Conservation (phyloP, 164 flowering plant species). For the Echeveria elegans region DNA sequence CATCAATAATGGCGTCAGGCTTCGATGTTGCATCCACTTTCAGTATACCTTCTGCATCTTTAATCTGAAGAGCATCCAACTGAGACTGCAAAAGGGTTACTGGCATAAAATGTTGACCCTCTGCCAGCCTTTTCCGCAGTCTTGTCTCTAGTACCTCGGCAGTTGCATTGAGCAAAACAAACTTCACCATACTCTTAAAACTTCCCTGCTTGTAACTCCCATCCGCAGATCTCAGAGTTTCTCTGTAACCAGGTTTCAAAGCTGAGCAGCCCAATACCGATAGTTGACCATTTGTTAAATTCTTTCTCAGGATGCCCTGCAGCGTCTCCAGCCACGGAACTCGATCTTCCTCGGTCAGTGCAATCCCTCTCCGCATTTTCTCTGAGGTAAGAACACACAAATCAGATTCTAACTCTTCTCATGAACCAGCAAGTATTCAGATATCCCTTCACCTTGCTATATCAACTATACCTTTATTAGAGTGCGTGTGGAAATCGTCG, state of each 20-base stretch:
- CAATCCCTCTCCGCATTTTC: slow-evolving; percentile 69
- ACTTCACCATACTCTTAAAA: slow-evolving; percentile 33
- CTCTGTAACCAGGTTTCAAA: slow-evolving; percentile 57
- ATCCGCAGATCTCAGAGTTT: slow-evolving; percentile 63
- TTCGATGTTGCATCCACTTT: slow-evolving; percentile 57
- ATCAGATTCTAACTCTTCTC: no score
- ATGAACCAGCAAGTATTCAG: no score
- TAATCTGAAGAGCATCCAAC: slow-evolving; percentile 52
- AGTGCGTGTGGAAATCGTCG: slow-evolving; percentile 3
- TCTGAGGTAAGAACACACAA: slow-evolving; percentile 27
- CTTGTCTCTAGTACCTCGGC: slow-evolving; percentile 54
- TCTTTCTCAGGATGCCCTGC: slow-evolving; percentile 29
- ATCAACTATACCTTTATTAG: background rate
- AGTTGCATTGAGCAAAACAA: slow-evolving; percentile 55
- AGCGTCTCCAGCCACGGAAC: slow-evolving; percentile 77
- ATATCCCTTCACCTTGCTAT: background rate
- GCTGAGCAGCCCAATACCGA: slow-evolving; percentile 76
- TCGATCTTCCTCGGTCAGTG: slow-evolving; percentile 73
- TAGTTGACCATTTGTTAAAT: slow-evolving; percentile 15
- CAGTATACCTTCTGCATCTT: slow-evolving; percentile 58
- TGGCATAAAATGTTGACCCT: slow-evolving; percentile 98
- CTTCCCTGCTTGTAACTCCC: slow-evolving; percentile 25
- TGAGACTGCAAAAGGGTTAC: slow-evolving; percentile 65
- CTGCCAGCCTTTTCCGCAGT: slow-evolving; percentile 48
- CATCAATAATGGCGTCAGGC: slow-evolving; percentile 44